A percentile compares a stretch with the other conserved stretches of the same genome.
Evolutionary conservation across 2,329 filamentous ascomycete species (phyloP).

Genomic region (Cercospora nicotianae): DNA sequence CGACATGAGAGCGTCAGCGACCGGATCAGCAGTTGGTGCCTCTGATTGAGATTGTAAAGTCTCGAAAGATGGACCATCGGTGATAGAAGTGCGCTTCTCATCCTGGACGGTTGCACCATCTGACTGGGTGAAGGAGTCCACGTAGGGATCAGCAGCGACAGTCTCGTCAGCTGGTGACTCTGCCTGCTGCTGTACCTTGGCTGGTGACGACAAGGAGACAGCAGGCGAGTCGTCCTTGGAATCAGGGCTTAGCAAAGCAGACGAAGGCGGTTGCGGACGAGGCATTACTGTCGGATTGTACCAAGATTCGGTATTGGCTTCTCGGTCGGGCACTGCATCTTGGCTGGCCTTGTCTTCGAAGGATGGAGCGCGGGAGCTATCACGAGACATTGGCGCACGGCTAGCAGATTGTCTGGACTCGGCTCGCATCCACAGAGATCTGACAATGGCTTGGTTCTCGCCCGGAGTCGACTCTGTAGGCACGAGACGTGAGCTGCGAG

Average conservation of each 20-base stretch:
- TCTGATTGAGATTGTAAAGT: slow-evolving; percentile 10
- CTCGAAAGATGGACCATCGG: background rate
- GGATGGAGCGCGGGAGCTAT: slow-evolving; percentile 10
- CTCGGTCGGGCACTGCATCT: background rate
- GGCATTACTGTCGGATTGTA: slow-evolving; percentile 10
- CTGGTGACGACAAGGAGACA: background rate
- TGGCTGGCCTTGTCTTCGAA: slow-evolving; percentile 4
- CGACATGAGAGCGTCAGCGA: slow-evolving; percentile 11
- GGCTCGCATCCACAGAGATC: slow-evolving; percentile 11
- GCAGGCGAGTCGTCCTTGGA: background rate
- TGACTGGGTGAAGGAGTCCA: slow-evolving; percentile 4
- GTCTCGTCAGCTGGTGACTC: background rate
- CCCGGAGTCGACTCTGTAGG: slow-evolving; percentile 9
- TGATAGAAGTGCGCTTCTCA: background rate
- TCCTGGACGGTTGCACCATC: background rate
- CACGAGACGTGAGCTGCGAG: slow-evolving; percentile 3
- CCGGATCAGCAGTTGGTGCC: background rate
- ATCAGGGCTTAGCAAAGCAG: background rate
- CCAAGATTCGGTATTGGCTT: slow-evolving; percentile 14
- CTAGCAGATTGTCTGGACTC: slow-evolving; percentile 11
- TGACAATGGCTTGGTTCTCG: slow-evolving; percentile 4
- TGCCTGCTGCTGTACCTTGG: background rate
- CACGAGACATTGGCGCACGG: slow-evolving; percentile 9
- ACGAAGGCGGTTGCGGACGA: slow-evolving; percentile 4
- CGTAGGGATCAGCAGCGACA: slow-evolving; percentile 2